A percentile compares a stretch with the other conserved stretches of the same genome.
Conservation (phyloP, 495 filamentous ascomycete genomes). For the Penicillium malachiteum region DNA sequence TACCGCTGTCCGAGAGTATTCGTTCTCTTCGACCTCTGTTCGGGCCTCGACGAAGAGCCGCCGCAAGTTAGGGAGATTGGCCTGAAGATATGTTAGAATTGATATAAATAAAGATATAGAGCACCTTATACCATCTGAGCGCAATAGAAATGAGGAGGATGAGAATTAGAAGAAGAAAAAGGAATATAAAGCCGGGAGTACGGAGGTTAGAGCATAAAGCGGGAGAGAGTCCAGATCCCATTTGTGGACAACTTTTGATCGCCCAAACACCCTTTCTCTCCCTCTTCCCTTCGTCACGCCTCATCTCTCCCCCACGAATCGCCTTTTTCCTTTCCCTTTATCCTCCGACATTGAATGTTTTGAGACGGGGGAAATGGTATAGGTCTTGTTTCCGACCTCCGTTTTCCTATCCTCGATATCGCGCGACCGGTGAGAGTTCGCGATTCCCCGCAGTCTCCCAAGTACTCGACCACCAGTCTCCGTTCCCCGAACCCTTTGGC, state of each 20-base stretch:
- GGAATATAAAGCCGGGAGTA: neutral
- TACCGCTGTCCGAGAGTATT: slow-evolving; percentile 90
- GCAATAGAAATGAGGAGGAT: neutral
- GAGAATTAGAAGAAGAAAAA: slow-evolving; percentile 7
- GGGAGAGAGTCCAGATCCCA: slow-evolving; percentile 29
- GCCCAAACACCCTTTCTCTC: slow-evolving; percentile 31
- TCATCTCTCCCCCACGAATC: slow-evolving; percentile 5
- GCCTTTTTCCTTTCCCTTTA: slow-evolving; percentile 4
- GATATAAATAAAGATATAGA: neutral
- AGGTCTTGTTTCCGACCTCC: slow-evolving; percentile 11
- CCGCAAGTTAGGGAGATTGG: slow-evolving; percentile 89
- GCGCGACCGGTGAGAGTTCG: slow-evolving; percentile 37
- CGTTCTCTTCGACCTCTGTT: slow-evolving; percentile 90
- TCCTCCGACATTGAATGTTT: slow-evolving; percentile 4
- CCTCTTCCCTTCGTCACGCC: slow-evolving; percentile 10
- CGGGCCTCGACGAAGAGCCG: slow-evolving; percentile 95
- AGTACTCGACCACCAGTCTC: slow-evolving; percentile 20
- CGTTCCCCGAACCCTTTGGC: slow-evolving; percentile 24
- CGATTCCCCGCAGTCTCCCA: slow-evolving; percentile 43
- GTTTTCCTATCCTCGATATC: slow-evolving; percentile 14
- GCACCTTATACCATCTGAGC: slow-evolving; percentile 17
- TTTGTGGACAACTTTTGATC: slow-evolving; percentile 46
- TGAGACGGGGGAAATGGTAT: slow-evolving; percentile 18
- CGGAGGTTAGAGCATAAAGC: slow-evolving; percentile 13
- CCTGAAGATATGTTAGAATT: slow-evolving; percentile 45